Evolutionary conservation across 306 rosid species (phyloP).

Genomic region (Begonia fuchsioides): DNA sequence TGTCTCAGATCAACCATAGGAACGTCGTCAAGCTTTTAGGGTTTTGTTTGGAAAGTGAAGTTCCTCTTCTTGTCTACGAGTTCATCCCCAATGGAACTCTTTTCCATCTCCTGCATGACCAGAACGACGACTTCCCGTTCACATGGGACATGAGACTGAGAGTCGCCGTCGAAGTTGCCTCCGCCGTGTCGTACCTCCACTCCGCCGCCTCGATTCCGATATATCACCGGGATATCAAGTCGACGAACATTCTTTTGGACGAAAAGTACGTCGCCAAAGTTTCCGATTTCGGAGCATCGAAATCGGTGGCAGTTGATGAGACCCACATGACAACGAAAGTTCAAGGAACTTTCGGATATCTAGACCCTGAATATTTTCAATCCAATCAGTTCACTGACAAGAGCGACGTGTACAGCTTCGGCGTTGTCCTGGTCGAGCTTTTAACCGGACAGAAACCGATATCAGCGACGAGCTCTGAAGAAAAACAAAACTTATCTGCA

Average conservation of each 20-base stretch:
- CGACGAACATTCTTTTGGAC: constrained; percentile 43
- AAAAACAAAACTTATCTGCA: constrained; percentile 25
- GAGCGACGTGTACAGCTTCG: constrained; percentile 34
- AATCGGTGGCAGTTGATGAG: constrained; percentile 32
- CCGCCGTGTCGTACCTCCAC: constrained; percentile 56
- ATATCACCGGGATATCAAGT: constrained; percentile 50
- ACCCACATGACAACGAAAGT: constrained; percentile 48
- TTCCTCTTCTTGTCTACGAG: constrained; percentile 46
- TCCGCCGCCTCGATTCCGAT: constrained; percentile 43
- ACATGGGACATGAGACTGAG: constrained; percentile 30
- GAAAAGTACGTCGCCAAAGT: constrained; percentile 16
- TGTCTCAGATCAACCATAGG: constrained; percentile 44
- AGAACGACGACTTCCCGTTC: constrained; percentile 16
- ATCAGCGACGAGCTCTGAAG: constrained; percentile 12
- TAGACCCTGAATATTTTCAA: constrained; percentile 53
- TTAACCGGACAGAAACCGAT: constrained; percentile 31
- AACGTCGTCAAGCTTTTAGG: constrained; percentile 24
- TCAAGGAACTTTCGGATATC: constrained; percentile 51
- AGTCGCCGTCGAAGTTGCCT: constrained; percentile 52
- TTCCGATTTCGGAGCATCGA: constrained; percentile 40
- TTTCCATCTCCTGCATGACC: constrained; percentile 20
- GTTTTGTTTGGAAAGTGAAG: constrained; percentile 43
- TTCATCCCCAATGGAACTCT: constrained; percentile 46
- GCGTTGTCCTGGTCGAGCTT: constrained; percentile 46
- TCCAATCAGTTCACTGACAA: constrained; percentile 38